Evolutionary conservation across 805 yeast species (phyloP), one percentile per base, ranked within the genome.

Genomic region (Vanderwaltozyma tropicalis): DNA sequence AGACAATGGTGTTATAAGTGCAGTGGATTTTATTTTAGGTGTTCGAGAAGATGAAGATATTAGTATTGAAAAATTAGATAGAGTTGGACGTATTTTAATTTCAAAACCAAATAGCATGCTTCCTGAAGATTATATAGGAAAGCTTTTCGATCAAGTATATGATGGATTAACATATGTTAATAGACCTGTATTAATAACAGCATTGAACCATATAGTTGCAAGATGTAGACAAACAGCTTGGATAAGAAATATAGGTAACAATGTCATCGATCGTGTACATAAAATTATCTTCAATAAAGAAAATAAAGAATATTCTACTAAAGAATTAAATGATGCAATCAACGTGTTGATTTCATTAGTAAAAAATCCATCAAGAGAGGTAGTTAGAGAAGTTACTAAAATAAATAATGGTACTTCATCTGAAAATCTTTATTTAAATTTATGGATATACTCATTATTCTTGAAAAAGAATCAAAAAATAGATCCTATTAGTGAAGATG

Each of bases 11-110:
- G 75, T 92, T 2, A 59, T 72, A 21, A 69, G 87, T 2, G 59
- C 89, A 35, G 67, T 87, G 21, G 96, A 89, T 56, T 76, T 83
- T 44, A 67, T 83, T 0, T 64, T 82, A 12, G 95, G 95, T 0
- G 64, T 83, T 19, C 65, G 95, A 40, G 94, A 85, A 30, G 67
- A 69, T 38, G 89, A 80, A 39, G 47, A 52, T 26, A 45, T 86
- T 12, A 78, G 77, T 44, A 58, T 77, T n/a, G 76, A 74, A 24
- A 80, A 76, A 45, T 66, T 84, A 34, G 76, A 74, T 20, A 72
- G 78, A 40, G 81, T 84, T 1, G 74, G 82, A n/a, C 71, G 69
- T 30, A 67, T 85, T 2, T 55, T 89, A 13, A 54, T 80, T 21
- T 59, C 78, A 14, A 78, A 77, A 42, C 96, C 96, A 0, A 61